These are phyloP conservation scores for Rhytidiadelphus loreus DNA, from an alignment of 225 moss, liverwort and hornwort genomes.

Conservation along the genomic window DNA sequence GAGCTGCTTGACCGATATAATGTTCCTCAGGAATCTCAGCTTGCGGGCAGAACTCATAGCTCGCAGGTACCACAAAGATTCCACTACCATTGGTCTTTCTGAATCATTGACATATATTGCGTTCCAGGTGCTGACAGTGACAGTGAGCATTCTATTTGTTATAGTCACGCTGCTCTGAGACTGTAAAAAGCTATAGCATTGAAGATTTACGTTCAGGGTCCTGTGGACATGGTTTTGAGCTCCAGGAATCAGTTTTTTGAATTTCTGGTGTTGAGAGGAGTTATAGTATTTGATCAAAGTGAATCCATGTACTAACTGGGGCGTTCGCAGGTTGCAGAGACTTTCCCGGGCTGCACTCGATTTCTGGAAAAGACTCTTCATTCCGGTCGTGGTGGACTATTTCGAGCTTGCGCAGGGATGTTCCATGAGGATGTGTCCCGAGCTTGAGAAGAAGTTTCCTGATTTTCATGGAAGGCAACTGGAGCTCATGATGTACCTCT, in stretches of 20 bases:
- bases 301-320: neutral
- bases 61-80: neutral
- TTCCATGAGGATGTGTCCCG: neutral
- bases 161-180: neutral
- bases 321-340: neutral
- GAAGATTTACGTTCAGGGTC: neutral
- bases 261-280: neutral
- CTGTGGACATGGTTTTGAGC: neutral
- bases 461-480: neutral
- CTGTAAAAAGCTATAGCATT: neutral
- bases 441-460: neutral
- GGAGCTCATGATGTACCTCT: neutral
- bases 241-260: neutral
- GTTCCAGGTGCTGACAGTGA: neutral
- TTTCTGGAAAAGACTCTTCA: neutral
- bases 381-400: neutral
- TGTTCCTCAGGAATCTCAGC: neutral
- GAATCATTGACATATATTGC: neutral
- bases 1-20: neutral
- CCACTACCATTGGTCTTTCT: neutral
- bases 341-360: neutral
- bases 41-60: neutral
- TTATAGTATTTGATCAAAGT: neutral
- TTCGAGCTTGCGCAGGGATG: neutral
- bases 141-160: neutral